These are phyloP conservation scores for Thalia dealbata DNA, from an alignment of 176 grass and related monocot genomes.

Conservation along the genomic window DNA sequence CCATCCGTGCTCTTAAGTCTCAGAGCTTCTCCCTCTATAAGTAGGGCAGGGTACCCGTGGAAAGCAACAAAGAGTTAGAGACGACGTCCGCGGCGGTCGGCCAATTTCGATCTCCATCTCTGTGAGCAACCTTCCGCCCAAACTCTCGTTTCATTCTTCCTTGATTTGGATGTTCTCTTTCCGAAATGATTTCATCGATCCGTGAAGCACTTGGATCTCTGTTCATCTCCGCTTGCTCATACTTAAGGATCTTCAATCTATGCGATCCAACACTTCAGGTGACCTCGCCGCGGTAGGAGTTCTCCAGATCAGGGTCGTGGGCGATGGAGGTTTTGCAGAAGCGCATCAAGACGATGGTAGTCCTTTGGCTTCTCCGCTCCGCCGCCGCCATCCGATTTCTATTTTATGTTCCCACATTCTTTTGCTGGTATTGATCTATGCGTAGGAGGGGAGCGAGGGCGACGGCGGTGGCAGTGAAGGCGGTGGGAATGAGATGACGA, in stretches of 20 bases:
- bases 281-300: background rate
- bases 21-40: too few relatives aligned
- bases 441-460: conserved; percentile 12
- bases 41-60: too few relatives aligned
- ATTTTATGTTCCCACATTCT: background rate
- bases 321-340: background rate
- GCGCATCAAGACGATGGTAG: background rate
- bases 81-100: too few relatives aligned
- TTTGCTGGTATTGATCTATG: background rate
- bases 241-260: background rate
- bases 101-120: too few relatives aligned
- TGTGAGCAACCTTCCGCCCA: too few relatives aligned
- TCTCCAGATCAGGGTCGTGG: background rate
- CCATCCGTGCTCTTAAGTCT: too few relatives aligned
- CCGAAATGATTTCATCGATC: background rate
- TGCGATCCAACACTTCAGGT: background rate
- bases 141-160: too few relatives aligned
- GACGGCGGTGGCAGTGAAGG: conserved; percentile 21
- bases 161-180: background rate
- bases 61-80: too few relatives aligned
- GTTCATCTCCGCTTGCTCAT: background rate
- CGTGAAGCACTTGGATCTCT: background rate
- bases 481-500: conserved; percentile 4
- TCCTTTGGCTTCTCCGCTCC: background rate
- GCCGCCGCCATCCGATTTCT: background rate